Evolutionary conservation across 257 asterid species (phyloP), one percentile per base, ranked within the genome.

Genomic region (Capsicum chinense): DNA sequence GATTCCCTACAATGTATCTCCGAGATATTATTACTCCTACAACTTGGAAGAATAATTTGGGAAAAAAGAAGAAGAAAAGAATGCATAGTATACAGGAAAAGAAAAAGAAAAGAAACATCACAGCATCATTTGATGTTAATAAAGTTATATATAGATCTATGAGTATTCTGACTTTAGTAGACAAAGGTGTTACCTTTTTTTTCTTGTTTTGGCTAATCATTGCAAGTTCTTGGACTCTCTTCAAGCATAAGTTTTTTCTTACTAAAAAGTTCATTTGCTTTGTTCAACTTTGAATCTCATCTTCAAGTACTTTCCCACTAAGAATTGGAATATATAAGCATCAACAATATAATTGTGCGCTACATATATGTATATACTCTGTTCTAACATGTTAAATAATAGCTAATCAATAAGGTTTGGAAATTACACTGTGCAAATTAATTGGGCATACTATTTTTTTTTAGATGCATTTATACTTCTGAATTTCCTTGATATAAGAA

Each of bases 131-230:
- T 79, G 83, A 85, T 81, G 89, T 64, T 70, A 16, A 33, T 52
- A 83, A 88, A 86, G 90, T 7, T 59, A 16, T 58, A 37, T 10
- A 68, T 15, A 60, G 83, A 52, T 63, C 48, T 21, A 21, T 79
- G 60, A 11, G 85, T 74, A 67, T 47, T 86, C 80, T 83, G 39
- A 84, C 85, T 83, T 88, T 88, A 68, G 37, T 79, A 66, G 86
- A 67, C 81, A 79, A 58, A 67, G 9, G 48, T 2, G 17, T 12
- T 80, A 58, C 57, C 86, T 69, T 62, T 84, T 84, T 13, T 86
- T 87, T 60, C 86, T 86, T 21, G 89, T 80, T 74, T 79, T 79
- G 79, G 88, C 83, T 83, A 84, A 84, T 89, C 89, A 84, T 81
- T 81, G 54, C 78, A 80, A 83, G 66, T 69, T 64, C 85, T 73